Conservation (phyloP, 495 filamentous ascomycete species). For the Aspergillus cavernicola region DNA sequence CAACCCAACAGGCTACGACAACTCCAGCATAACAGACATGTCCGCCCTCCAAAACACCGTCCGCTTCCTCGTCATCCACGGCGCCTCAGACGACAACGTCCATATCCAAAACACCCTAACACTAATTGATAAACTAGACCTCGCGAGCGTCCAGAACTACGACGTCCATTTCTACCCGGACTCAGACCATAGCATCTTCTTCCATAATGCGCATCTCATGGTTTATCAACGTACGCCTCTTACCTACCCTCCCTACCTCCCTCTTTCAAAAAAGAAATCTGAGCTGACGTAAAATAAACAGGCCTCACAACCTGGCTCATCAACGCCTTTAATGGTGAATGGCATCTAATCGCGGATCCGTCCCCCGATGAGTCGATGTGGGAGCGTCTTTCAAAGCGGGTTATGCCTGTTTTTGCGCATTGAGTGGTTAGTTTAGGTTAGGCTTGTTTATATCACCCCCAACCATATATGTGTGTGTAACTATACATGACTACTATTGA, state of each 20-base stretch:
- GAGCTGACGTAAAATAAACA: slow-evolving; percentile 35
- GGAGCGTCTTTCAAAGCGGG: slow-evolving; percentile 21
- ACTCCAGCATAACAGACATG: slow-evolving; percentile 68
- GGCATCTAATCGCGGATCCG: slow-evolving; percentile 69
- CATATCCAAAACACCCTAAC: slow-evolving; percentile 90
- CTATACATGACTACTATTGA: no score
- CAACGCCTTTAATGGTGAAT: slow-evolving; percentile 97
- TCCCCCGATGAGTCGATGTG: slow-evolving; percentile 49
- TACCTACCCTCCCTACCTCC: slow-evolving; percentile 1
- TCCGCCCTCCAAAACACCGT: slow-evolving; percentile 66
- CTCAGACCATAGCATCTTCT: slow-evolving; percentile 91
- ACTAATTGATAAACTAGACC: slow-evolving; percentile 80
- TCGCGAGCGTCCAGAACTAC: slow-evolving; percentile 85
- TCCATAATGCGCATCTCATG: slow-evolving; percentile 88
- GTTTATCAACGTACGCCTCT: slow-evolving; percentile 87
- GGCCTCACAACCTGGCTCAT: slow-evolving; percentile 89
- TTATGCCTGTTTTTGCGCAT: slow-evolving; percentile 16
- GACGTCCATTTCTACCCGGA: slow-evolving; percentile 96
- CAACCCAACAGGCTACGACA: slow-evolving; percentile 74
- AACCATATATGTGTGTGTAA: no score
- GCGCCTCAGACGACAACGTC: slow-evolving; percentile 92
- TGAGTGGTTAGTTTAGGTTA: no score
- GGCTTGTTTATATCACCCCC: no score
- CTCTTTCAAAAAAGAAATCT: background rate
- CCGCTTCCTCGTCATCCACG: slow-evolving; percentile 92